Conservation (phyloP, 495 filamentous ascomycete species). For the Penicillium mononematosum region DNA sequence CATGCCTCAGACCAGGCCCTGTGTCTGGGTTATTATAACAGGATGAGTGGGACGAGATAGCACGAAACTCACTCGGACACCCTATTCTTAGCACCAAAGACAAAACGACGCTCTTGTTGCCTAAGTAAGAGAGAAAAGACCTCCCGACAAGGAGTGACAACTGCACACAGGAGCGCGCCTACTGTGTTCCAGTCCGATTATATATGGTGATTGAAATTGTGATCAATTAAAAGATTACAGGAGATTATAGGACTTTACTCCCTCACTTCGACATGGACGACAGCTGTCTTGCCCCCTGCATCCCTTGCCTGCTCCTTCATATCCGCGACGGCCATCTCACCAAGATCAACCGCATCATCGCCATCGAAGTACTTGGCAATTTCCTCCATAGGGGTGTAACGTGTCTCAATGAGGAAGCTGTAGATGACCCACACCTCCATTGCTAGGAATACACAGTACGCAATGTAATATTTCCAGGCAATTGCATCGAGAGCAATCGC, state of each 20-base stretch:
- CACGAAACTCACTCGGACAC: no score
- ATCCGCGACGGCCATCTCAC: conserved; percentile 10
- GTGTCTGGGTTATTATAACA: no score
- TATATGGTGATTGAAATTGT: no score
- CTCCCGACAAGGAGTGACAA: no score
- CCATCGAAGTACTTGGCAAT: conserved; percentile 61
- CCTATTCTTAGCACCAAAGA: no score
- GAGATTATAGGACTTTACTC: not conserved
- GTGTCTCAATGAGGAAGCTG: conserved; percentile 66
- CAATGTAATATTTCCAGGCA: conserved; percentile 60
- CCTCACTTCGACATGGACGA: conserved; percentile 8
- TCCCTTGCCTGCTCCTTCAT: conserved; percentile 14
- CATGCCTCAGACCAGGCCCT: no score
- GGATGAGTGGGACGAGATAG: no score
- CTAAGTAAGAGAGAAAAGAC: no score
- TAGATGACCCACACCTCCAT: conserved; percentile 59
- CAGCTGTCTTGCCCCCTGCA: conserved; percentile 1
- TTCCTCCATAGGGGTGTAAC: conserved; percentile 63
- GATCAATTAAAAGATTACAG: no score
- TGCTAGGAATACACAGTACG: conserved; percentile 62
- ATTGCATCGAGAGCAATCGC: conserved; percentile 57
- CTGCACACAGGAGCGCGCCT: no score
- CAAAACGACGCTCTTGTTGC: no score
- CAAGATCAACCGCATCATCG: not conserved
- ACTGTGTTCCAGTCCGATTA: no score